phyloP scores from a whole-genome alignment of 2,329 filamentous ascomycete genomes.

The Pseudogymnoascus sp. region DNA sequence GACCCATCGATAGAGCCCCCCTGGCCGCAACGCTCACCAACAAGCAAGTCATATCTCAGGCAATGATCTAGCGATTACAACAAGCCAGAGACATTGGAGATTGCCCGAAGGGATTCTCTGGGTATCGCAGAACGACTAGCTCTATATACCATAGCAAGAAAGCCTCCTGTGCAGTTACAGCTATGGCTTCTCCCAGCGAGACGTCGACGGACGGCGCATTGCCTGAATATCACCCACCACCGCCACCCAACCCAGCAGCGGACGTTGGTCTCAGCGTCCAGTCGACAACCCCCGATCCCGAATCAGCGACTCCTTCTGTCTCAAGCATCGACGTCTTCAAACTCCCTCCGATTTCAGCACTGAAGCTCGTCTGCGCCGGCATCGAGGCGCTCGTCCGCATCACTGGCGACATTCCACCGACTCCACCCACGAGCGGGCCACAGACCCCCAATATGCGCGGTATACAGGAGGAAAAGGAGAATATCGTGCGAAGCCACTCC shows the following conservation, averaged over 20 bases:
- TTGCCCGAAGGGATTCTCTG: neutral
- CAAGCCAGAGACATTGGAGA: neutral
- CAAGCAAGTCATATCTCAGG: neutral
- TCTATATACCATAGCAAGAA: neutral
- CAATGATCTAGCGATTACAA: neutral
- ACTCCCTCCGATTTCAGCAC: slow-evolving; percentile 64
- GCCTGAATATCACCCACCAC: slow-evolving; percentile 24
- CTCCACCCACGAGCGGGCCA: slow-evolving; percentile 59
- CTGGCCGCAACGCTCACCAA: neutral
- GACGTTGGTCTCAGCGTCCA: slow-evolving; percentile 22
- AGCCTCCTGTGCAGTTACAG: neutral
- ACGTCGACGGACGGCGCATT: neutral
- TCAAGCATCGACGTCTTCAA: slow-evolving; percentile 61
- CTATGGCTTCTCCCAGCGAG: neutral
- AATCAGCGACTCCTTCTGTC: slow-evolving; percentile 25
- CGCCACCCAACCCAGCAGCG: slow-evolving; percentile 26
- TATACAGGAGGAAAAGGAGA: slow-evolving; percentile 56
- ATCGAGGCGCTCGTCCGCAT: slow-evolving; percentile 64
- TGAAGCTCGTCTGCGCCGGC: slow-evolving; percentile 69
- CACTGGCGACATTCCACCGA: slow-evolving; percentile 73
- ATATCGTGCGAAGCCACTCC: slow-evolving; percentile 51
- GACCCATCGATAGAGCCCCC: slow-evolving; percentile 10
- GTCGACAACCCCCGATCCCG: slow-evolving; percentile 18
- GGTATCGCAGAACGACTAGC: neutral
- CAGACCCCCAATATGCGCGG: slow-evolving; percentile 58